Evolutionary conservation across 108 stramenopile species (phyloP).

Genomic region (Aurantiochytrium sp.): DNA sequence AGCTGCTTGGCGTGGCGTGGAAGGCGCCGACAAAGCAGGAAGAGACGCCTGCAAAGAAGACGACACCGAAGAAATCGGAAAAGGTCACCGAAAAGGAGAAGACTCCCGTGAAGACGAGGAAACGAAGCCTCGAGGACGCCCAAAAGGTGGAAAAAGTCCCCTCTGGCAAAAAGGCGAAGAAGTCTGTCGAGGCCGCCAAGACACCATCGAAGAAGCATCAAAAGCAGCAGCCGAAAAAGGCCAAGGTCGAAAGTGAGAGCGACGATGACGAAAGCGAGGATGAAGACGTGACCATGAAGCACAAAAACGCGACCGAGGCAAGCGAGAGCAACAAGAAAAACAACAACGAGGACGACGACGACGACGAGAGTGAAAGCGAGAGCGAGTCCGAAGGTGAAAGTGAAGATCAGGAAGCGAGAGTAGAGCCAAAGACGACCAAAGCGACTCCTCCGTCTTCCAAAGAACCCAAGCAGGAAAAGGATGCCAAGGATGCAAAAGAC

Average conservation of each 20-base stretch:
- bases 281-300: neutral
- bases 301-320: too few relatives aligned
- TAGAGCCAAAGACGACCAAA: too few relatives aligned
- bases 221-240: neutral
- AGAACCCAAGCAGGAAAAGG: neutral
- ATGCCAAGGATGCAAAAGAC: neutral
- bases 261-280: neutral
- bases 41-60: neutral
- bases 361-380: too few relatives aligned
- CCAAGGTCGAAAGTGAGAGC: neutral
- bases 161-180: neutral
- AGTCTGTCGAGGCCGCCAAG: neutral
- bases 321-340: too few relatives aligned
- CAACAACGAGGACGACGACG: too few relatives aligned
- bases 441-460: neutral
- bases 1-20: neutral
- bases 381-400: too few relatives aligned
- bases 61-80: neutral
- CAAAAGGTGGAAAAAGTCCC: too few relatives aligned
- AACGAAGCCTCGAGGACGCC: neutral
- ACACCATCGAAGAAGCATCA: neutral
- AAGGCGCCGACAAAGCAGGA: neutral
- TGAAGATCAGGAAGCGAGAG: too few relatives aligned
- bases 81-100: neutral
- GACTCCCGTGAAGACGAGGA: neutral